A percentile compares a stretch with the other conserved stretches of the same genome.
These are phyloP conservation scores for Xylariaceae sp. DNA, from an alignment of 2,329 filamentous ascomycete genomes.

Conservation along the genomic window DNA sequence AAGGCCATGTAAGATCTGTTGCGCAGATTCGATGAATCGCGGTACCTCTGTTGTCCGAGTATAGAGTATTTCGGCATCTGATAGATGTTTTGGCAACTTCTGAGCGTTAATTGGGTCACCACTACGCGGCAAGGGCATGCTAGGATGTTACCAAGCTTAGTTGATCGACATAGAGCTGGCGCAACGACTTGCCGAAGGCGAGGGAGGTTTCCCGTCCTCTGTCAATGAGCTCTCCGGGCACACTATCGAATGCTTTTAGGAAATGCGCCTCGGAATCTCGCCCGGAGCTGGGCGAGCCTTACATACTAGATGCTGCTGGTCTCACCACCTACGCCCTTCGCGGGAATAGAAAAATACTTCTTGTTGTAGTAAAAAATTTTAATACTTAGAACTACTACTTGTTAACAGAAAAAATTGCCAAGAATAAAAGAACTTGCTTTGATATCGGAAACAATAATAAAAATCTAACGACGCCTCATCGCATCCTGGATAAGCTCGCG, in stretches of 20 bases:
- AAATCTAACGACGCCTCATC: too few relatives aligned
- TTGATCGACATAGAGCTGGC: slow-evolving; percentile 3
- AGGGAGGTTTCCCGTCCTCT: slow-evolving; percentile 15
- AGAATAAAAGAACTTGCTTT: too few relatives aligned
- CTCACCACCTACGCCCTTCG: slow-evolving; percentile 3
- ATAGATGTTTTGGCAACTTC: slow-evolving; percentile 7
- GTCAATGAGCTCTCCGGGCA: slow-evolving; percentile 9
- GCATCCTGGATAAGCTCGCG: too few relatives aligned
- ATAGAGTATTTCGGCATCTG: slow-evolving; percentile 6
- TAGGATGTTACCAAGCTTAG: slow-evolving; percentile 7
- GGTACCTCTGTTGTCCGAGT: slow-evolving; percentile 8
- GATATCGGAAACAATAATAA: too few relatives aligned
- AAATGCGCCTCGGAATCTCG: slow-evolving; percentile 3
- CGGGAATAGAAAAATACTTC: slow-evolving; percentile 4
- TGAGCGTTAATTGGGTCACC: slow-evolving; percentile 2
- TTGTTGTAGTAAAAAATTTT: too few relatives aligned
- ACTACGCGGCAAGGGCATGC: background rate
- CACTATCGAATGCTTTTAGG: slow-evolving; percentile 9
- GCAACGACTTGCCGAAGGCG: slow-evolving; percentile 6
- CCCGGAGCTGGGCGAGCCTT: background rate
- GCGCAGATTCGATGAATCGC: slow-evolving; percentile 7
- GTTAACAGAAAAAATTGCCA: too few relatives aligned
- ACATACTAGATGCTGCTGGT: slow-evolving; percentile 5
- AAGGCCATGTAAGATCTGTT: slow-evolving; percentile 9
- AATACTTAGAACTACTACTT: too few relatives aligned